A percentile compares a stretch with the other conserved stretches of the same genome.
These are phyloP conservation scores for Skeletonema tropicum DNA, from an alignment of 108 stramenopile species.

Conservation along the genomic window DNA sequence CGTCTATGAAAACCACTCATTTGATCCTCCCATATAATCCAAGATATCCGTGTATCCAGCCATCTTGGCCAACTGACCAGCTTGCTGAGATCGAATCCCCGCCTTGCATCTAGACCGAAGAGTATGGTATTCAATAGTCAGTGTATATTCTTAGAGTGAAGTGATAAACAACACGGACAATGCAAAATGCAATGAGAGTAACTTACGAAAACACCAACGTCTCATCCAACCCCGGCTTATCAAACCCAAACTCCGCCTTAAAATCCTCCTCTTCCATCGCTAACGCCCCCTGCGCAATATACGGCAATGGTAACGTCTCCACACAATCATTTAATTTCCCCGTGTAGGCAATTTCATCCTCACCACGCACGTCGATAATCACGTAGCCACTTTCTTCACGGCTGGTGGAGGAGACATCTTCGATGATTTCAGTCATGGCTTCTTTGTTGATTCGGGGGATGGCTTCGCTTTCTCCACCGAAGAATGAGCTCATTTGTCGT, in stretches of 20 bases:
- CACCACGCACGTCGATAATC: slow-evolving; percentile 74
- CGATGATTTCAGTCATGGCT: slow-evolving; percentile 71
- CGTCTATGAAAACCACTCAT: slow-evolving; percentile 72
- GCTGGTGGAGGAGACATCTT: slow-evolving; percentile 64
- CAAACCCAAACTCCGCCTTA: slow-evolving; percentile 71
- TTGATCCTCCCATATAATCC: slow-evolving; percentile 72
- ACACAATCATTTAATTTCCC: slow-evolving; percentile 69
- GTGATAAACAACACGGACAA: no score
- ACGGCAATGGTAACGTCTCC: slow-evolving; percentile 62
- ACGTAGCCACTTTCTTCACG: slow-evolving; percentile 72
- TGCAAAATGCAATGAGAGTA: no score
- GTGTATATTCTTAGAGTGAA: no score
- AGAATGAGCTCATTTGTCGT: slow-evolving; percentile 34
- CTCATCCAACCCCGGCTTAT: slow-evolving; percentile 69
- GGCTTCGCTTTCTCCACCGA: slow-evolving; percentile 23
- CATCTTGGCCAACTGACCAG: slow-evolving; percentile 63
- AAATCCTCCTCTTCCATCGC: slow-evolving; percentile 79
- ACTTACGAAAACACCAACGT: slow-evolving; percentile 71
- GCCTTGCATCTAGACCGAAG: slow-evolving; percentile 37
- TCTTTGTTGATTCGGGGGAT: slow-evolving; percentile 31
- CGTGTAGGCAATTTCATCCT: slow-evolving; percentile 64
- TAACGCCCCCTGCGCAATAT: slow-evolving; percentile 62
- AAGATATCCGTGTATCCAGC: slow-evolving; percentile 73
- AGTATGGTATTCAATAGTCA: no score
- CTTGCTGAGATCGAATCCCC: slow-evolving; percentile 66